Base-by-base conservation (phyloP, 306 rosid species). In the Cicer bijugum region DNA sequence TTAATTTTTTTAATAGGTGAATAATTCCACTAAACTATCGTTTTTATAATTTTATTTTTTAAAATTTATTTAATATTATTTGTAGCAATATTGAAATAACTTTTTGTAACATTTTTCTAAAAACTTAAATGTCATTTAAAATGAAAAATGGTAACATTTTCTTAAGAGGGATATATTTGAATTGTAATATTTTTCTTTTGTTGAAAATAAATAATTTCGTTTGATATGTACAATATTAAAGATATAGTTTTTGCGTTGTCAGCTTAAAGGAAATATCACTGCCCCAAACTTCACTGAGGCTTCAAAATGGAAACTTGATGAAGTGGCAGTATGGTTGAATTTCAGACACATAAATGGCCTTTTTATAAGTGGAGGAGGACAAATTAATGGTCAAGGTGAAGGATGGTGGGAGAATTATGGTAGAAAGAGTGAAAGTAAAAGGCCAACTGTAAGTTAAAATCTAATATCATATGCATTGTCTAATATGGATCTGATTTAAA, bases 361-460 rank as follows among this genome's bases (percentile, higher is more conserved):
- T 61, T 7, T 50, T 8, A 6, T 88, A 12, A 6, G 46, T 10
- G 88, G 92, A 40, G 72, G 74, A 6, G 88, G 90, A 8, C 6
- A 4, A 11, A 55, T 86, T 55, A 79, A 88, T 71, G 90, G 86
- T 19, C 85, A 84, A 62, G 90, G 92, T 73, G 64, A 71, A 40
- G 9, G 70, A 3, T 88, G 90, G 92, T 88, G 92, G 90, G 57
- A 55, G 6, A 73, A 53, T n/a, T n/a, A n/a, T n/a, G n/a, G n/a
- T 8, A 2, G 12, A 6, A 0, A 0, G 17, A 9, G 9, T 2
- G 1, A 15, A 11, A 46, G 1, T 0, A 2, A n/a, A 0, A 72
- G 66, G 17, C 89, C 88, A 19, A 50, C 69, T 6, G 85, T 84
- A 51, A 17, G 86, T 65, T 28, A 28, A 28, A 28, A 28, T 28